These are phyloP conservation scores for Trifolium fragiferum DNA, from an alignment of 306 rosid genomes.

Conservation along the genomic window DNA sequence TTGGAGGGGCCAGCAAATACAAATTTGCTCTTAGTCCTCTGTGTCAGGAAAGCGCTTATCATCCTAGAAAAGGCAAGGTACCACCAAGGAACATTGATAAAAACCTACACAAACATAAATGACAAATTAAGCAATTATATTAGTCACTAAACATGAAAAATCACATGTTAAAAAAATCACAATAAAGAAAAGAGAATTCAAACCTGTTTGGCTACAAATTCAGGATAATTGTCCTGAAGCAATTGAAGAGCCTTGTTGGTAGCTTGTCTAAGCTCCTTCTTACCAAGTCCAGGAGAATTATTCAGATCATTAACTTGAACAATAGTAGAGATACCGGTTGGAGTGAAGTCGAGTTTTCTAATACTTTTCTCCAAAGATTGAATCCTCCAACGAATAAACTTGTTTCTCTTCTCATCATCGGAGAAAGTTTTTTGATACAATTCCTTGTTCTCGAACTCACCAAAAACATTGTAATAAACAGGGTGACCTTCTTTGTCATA, in stretches of 20 bases:
- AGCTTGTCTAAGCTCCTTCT: constrained; percentile 76
- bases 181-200: neutral
- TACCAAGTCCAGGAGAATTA: constrained; percentile 74
- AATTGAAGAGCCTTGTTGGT: constrained; percentile 80
- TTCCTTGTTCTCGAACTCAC: constrained; percentile 72
- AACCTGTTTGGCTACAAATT: constrained; percentile 84
- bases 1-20: constrained; percentile 86
- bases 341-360: constrained; percentile 62
- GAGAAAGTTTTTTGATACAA: constrained; percentile 73
- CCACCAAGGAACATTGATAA: constrained; percentile 97
- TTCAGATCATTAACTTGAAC: constrained; percentile 83
- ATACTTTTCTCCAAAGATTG: constrained; percentile 83
- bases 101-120: constrained; percentile 53
- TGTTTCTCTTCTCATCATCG: constrained; percentile 72
- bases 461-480: constrained; percentile 83
- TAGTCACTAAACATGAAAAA: neutral
- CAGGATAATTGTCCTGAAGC: constrained; percentile 94
- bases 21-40: constrained; percentile 92
- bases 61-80: constrained; percentile 81
- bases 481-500: constrained; percentile 74
- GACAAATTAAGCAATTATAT: neutral
- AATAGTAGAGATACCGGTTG: constrained; percentile 59
- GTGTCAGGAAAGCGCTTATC: constrained; percentile 78
- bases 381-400: constrained; percentile 85
- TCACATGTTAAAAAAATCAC: neutral